Percentiles rank a stretch among this genome's conserved stretches.
Conservation (phyloP, 371 early-diverging fungal species). For the Actinomortierella ambigua region DNA sequence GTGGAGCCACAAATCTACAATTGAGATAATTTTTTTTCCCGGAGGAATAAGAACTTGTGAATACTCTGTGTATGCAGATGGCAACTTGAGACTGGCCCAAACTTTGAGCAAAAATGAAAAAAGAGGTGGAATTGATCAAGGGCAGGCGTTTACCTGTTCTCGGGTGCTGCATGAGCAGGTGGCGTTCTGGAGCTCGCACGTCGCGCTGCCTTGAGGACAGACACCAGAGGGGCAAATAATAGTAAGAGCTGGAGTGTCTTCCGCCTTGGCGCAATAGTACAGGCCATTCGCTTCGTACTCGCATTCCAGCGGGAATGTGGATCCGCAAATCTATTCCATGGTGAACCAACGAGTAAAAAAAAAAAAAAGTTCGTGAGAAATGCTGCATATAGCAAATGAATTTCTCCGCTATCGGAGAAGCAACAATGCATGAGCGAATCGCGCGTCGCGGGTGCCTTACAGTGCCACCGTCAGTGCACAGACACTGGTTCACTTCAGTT, state of each 20-base stretch:
- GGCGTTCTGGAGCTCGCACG: neutral
- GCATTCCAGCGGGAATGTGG: slow-evolving; percentile 2
- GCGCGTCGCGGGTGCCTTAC: no score
- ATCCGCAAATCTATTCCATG: neutral
- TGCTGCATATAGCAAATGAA: no score
- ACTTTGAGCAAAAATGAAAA: no score
- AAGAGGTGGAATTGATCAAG: no score
- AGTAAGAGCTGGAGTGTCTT: neutral
- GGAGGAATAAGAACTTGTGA: no score
- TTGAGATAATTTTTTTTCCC: neutral
- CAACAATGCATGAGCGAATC: no score
- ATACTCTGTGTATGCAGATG: no score
- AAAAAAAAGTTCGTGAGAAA: neutral
- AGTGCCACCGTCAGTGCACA: no score
- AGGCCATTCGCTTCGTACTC: neutral
- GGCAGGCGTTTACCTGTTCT: slow-evolving; percentile 10
- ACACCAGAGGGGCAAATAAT: neutral
- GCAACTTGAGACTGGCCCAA: no score
- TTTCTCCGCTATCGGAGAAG: no score
- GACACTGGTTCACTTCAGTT: no score
- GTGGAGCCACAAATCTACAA: slow-evolving; percentile 7
- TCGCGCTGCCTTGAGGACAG: neutral
- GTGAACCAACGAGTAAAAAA: neutral
- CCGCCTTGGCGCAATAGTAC: slow-evolving; percentile 6
- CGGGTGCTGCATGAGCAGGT: neutral